phyloP scores from a whole-genome alignment of 257 asterid genomes.

The Lantana camara region DNA sequence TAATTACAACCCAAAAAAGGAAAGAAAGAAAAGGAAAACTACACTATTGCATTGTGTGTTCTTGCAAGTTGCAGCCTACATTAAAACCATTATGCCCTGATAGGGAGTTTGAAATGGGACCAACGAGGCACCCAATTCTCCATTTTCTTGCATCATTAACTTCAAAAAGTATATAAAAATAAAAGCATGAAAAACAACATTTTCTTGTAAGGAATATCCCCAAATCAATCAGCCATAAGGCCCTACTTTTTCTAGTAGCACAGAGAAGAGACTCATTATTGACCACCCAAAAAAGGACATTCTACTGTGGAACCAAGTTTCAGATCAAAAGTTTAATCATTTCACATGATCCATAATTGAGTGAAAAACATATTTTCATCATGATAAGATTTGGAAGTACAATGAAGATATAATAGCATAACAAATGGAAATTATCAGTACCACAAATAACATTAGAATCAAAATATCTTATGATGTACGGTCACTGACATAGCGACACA shows the following conservation, averaged over 20 bases:
- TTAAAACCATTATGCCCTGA: not conserved
- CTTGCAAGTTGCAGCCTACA: not conserved
- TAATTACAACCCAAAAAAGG: not conserved
- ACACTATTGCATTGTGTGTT: not conserved
- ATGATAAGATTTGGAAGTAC: no score
- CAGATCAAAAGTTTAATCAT: not conserved
- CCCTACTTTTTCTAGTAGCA: not conserved
- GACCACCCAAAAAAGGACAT: not conserved
- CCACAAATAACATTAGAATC: no score
- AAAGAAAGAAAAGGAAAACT: not conserved
- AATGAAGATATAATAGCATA: no score
- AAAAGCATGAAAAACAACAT: not conserved
- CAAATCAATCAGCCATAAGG: not conserved
- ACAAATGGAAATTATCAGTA: no score
- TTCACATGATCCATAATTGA: not conserved
- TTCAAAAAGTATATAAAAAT: not conserved
- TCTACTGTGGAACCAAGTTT: not conserved
- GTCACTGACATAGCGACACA: no score
- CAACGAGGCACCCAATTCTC: not conserved
- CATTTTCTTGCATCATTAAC: not conserved
- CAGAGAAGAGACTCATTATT: not conserved
- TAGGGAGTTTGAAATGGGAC: not conserved
- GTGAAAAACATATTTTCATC: no score
- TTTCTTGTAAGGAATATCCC: not conserved
- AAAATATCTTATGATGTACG: no score